These are phyloP conservation scores for Bjerkandera adusta DNA, from an alignment of 1,284 basidiomycete genomes.

Conservation along the genomic window DNA sequence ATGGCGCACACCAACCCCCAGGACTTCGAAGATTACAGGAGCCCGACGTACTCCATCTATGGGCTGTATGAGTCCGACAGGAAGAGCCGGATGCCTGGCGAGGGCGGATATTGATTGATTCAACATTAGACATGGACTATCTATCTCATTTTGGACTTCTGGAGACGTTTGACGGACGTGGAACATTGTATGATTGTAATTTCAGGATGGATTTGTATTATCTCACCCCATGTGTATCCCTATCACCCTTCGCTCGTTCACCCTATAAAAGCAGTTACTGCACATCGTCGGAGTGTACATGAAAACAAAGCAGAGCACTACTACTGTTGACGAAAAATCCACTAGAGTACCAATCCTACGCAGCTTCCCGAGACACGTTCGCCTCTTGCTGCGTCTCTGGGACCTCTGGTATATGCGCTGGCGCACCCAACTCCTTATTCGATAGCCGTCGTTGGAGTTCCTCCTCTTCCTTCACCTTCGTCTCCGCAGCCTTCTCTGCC, in stretches of 20 bases:
- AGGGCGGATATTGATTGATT: conserved; percentile 22
- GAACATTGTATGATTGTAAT: no score
- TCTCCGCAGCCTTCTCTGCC: conserved; percentile 39
- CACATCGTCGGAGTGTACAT: no score
- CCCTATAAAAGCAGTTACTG: no score
- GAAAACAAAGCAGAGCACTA: no score
- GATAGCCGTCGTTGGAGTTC: conserved; percentile 9
- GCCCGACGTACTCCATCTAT: conserved; percentile 80
- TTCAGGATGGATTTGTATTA: no score
- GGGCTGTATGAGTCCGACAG: conserved; percentile 65
- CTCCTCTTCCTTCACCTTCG: conserved; percentile 27
- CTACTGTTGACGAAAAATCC: no score
- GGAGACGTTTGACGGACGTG: neutral
- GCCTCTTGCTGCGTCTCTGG: no score
- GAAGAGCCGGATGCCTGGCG: conserved; percentile 44
- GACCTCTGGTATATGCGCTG: conserved; percentile 8
- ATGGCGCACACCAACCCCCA: conserved; percentile 59
- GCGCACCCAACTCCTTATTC: conserved; percentile 1
- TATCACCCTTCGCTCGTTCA: no score
- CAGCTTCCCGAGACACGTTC: no score
- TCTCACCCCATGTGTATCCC: no score
- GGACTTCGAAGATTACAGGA: conserved; percentile 63
- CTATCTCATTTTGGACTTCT: neutral
- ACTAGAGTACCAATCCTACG: no score
- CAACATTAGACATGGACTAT: no score